Evolutionary conservation across 805 yeast species (phyloP).

Genomic region (Kuraishia hungarica): DNA sequence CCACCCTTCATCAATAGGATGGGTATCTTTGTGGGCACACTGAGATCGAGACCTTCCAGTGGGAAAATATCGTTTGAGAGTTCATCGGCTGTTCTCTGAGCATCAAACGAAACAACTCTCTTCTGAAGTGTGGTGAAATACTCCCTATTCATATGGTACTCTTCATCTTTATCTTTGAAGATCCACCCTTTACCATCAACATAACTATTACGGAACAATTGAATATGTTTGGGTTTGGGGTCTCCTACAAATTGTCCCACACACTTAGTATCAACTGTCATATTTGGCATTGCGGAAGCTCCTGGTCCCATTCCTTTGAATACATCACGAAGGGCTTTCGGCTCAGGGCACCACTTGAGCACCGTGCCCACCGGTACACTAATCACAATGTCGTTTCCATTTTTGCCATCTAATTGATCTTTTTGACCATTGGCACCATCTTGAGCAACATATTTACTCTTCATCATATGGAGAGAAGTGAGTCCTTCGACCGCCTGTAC

Average conservation of each 20-base stretch:
- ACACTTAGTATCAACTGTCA: conserved; percentile 12
- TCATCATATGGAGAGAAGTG: conserved; percentile 62
- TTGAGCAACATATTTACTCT: conserved; percentile 60
- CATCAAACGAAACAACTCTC: conserved; percentile 59
- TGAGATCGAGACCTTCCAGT: conserved; percentile 68
- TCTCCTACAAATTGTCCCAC: conserved; percentile 13
- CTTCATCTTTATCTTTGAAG: conserved; percentile 71
- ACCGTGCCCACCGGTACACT: conserved; percentile 91
- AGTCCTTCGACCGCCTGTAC: conserved; percentile 71
- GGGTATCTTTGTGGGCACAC: conserved; percentile 55
- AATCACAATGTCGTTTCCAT: conserved; percentile 70
- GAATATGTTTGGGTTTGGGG: conserved; percentile 34
- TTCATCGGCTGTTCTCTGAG: conserved; percentile 49
- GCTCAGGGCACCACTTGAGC: conserved; percentile 78
- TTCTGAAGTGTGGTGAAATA: conserved; percentile 60
- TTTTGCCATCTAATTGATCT: conserved; percentile 78
- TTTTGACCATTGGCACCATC: conserved; percentile 67
- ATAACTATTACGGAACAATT: conserved; percentile 55
- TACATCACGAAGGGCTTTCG: conserved; percentile 32
- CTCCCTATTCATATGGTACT: conserved; percentile 54
- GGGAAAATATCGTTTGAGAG: conserved; percentile 64
- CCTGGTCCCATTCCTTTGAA: conserved; percentile 10
- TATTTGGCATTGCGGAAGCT: conserved; percentile 8
- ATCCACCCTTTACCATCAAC: conserved; percentile 81
- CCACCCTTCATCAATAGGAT: conserved; percentile 75